Evolutionary conservation across 106 monocot genomes (phyloP).

Genomic region (Narthecium ossifragum): DNA sequence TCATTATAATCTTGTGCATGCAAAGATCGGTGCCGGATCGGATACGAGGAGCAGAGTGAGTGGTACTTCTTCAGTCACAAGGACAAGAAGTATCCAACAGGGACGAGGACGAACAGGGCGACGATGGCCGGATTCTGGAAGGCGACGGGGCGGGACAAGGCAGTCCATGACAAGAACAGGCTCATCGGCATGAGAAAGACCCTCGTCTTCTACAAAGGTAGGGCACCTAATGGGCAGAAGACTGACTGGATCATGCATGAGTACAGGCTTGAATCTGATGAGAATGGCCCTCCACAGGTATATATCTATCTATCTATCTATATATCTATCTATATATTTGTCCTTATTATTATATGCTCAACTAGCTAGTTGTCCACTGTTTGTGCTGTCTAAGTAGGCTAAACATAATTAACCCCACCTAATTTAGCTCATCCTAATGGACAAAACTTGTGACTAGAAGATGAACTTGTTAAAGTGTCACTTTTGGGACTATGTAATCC

Average conservation of each 20-base stretch:
- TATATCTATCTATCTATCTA: background rate
- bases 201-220: constrained; percentile 87
- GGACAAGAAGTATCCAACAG: constrained; percentile 94
- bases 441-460: no score
- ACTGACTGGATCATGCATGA: constrained; percentile 98
- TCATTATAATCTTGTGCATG: background rate
- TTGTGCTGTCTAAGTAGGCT: no score
- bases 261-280: constrained; percentile 70
- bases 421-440: no score
- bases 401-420: no score
- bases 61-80: constrained; percentile 99
- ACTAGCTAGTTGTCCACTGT: no score
- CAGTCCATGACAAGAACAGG: constrained; percentile 48
- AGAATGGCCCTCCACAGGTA: constrained; percentile 65
- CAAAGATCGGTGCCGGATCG: constrained; percentile 53
- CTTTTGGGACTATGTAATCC: no score
- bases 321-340: no score
- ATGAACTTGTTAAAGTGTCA: no score
- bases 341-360: no score
- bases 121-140: constrained; percentile 90
- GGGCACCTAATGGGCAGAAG: constrained; percentile 85
- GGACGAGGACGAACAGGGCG: constrained; percentile 84
- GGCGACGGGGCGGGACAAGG: constrained; percentile 80
- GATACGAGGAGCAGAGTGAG: constrained; percentile 66
- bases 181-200: constrained; percentile 94